Conservation (phyloP, 2,329 filamentous ascomycete species). For the Emmonsiellopsis sp. region DNA sequence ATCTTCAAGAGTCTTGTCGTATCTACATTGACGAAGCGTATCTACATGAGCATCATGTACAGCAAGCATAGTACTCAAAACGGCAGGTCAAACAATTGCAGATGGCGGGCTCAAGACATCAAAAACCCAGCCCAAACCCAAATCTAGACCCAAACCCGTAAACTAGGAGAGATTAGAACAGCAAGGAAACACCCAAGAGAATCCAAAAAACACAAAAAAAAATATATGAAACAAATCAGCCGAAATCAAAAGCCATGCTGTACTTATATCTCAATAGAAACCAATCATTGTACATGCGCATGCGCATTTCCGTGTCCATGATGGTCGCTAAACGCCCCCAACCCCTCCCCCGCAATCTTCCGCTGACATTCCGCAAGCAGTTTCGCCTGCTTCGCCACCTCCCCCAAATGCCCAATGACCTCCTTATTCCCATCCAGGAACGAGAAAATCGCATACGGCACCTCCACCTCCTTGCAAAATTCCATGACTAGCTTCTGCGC, state of each 20-base stretch:
- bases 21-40: too few species aligned
- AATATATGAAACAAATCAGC: background rate
- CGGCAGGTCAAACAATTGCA: background rate
- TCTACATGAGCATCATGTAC: too few species aligned
- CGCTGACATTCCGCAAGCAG: conserved; percentile 68
- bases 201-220: background rate
- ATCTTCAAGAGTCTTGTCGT: too few species aligned
- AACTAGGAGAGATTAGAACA: background rate
- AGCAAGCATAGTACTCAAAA: too few species aligned
- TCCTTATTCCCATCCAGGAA: conserved; percentile 76
- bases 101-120: background rate
- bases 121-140: background rate
- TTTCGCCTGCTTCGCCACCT: conserved; percentile 69
- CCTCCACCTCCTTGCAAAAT: conserved; percentile 72
- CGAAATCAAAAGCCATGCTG: background rate
- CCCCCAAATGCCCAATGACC: conserved; percentile 65
- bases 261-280: background rate
- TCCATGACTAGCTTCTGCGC: conserved; percentile 67
- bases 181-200: background rate
- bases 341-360: conserved; percentile 11
- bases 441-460: conserved; percentile 77
- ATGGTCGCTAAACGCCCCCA: conserved; percentile 15
- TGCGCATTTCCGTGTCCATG: conserved; percentile 10
- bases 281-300: background rate
- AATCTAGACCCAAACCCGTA: background rate